Base-by-base conservation (phyloP, 2,329 filamentous ascomycete genomes). In the Didymella sp. region DNA sequence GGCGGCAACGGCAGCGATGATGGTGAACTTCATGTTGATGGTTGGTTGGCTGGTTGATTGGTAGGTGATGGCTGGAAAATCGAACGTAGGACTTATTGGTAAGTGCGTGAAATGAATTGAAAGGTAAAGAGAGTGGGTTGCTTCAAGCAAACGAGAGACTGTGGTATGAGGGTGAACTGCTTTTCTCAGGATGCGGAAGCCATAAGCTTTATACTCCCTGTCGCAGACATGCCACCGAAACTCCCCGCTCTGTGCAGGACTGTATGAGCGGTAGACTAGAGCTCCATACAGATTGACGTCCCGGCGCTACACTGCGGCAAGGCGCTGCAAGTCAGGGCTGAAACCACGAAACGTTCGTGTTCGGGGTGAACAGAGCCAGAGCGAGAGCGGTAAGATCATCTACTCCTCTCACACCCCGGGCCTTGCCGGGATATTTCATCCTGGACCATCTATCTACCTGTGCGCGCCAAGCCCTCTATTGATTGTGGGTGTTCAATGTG, bases 1-100 rank as follows among this genome's bases (percentile, higher is more conserved):
- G 56, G 67, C 70, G 45, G 69, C 51, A 41, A 72, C 58, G 52
- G 70, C 56, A 44, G 71, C 67, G 40, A 62, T 30, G 48, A 67
- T 51, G 49, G 67, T 66, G 69, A 67, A 72, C 69, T 75, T 68
- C 72, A 75, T 75, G 56, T 63, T 73, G 69, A 66, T 56, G 46
- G 53, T 62, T 55, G 58, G 30, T 42, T 41, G 57, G n/a, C n/a
- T n/a, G n/a, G n/a, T n/a, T 56, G 46, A 51, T 62, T 55, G 58
- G 30, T 42, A 38, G 57, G 28, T 63, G 54, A 31, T 54, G 62
- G 28, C 59, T 61, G 49, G 43, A 44, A 61, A 60, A 59, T 52
- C 33, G 55, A 56, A 60, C 31, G 56, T 53, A 38, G 24, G 47
- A 45, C 51, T 60, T 62, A 54, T 51, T 51, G 35, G 27, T 56